Conservation (phyloP, 78 protist genomes). For the Paratrimastix pyriformis region DNA sequence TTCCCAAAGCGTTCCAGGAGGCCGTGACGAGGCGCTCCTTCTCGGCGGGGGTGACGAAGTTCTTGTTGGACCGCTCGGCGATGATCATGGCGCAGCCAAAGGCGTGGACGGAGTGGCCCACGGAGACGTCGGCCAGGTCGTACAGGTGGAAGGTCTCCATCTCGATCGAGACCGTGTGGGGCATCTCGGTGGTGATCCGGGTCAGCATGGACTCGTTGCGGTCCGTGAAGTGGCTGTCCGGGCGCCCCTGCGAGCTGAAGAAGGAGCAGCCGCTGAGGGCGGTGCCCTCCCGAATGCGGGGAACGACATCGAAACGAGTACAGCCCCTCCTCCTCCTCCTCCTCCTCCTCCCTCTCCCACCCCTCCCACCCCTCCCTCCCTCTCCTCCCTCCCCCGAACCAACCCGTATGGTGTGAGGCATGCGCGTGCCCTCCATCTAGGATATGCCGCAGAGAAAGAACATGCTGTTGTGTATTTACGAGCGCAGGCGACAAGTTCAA, state of each 20-base stretch:
- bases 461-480: too few relatives aligned
- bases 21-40: neutral
- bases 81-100: neutral
- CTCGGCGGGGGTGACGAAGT: neutral
- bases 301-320: too few relatives aligned
- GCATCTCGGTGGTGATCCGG: neutral
- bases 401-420: too few relatives aligned
- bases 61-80: neutral
- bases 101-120: neutral
- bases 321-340: too few relatives aligned
- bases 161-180: neutral
- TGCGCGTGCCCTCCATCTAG: too few relatives aligned
- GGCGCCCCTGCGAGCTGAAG: neutral
- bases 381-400: too few relatives aligned
- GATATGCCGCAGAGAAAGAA: too few relatives aligned
- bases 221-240: neutral
- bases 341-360: too few relatives aligned
- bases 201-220: neutral
- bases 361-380: too few relatives aligned
- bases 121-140: neutral
- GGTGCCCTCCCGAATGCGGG: neutral
- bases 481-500: too few relatives aligned
- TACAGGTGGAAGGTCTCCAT: constrained; percentile 13
- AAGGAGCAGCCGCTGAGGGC: constrained; percentile 3
- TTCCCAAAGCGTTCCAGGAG: too few relatives aligned